Evolutionary conservation across 169 alveolate species (phyloP).

Genomic region (Plasmodium knowlesi): DNA sequence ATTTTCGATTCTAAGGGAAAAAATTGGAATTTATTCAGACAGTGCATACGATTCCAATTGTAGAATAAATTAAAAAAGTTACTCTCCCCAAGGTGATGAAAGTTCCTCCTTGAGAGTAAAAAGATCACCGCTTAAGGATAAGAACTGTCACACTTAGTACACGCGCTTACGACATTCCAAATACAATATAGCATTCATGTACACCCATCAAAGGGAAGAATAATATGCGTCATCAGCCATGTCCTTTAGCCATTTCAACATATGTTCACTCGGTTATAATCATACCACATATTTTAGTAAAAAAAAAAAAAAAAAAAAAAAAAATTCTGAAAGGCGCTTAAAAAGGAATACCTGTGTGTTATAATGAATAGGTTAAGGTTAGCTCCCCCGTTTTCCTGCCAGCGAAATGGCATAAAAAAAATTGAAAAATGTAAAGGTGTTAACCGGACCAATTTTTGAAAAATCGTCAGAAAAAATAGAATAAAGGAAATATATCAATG

Average conservation of each 20-base stretch:
- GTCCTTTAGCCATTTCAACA: neutral
- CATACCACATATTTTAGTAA: neutral
- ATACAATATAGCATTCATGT: neutral
- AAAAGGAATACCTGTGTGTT: neutral
- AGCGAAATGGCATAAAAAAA: neutral
- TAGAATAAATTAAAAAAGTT: neutral
- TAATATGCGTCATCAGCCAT: neutral
- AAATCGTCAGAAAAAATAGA: neutral
- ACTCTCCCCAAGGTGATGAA: neutral
- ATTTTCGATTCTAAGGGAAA: neutral
- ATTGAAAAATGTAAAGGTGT: neutral
- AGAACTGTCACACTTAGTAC: neutral
- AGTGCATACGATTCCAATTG: neutral
- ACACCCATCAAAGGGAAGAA: neutral
- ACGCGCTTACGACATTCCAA: neutral
- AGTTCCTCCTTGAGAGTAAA: neutral
- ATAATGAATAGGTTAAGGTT: neutral
- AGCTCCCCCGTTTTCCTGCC: neutral
- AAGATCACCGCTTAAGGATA: neutral
- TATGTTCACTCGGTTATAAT: neutral
- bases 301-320: neutral
- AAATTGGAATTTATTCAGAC: neutral
- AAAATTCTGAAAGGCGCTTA: neutral
- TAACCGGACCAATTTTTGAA: neutral
- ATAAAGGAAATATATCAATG: neutral